A percentile compares a stretch with the other conserved stretches of the same genome.
Conservation (phyloP, 2,329 filamentous ascomycete species). For the Hypoxylon sp. region DNA sequence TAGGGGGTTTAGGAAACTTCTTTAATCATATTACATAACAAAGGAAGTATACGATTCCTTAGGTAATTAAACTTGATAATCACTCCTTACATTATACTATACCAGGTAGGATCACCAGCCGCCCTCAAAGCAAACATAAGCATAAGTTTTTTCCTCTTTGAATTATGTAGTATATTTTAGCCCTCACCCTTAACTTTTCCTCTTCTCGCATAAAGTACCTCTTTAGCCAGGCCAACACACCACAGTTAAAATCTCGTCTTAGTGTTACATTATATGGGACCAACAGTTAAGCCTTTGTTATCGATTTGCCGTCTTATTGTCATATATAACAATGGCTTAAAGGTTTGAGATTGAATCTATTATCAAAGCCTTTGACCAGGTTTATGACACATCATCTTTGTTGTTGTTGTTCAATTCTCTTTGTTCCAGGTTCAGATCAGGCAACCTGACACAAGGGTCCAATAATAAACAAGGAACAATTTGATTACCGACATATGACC, state of each 20-base stretch:
- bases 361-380: neutral
- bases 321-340: neutral
- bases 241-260: neutral
- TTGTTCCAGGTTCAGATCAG: neutral
- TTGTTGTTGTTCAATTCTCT: neutral
- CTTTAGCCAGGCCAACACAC: neutral
- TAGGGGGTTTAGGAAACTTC: neutral
- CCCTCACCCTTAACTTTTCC: neutral
- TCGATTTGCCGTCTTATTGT: neutral
- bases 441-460: neutral
- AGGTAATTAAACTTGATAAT: neutral
- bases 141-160: neutral
- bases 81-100: neutral
- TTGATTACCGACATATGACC: constrained; percentile 14
- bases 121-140: neutral
- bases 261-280: neutral
- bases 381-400: neutral
- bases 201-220: neutral
- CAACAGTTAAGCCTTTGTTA: neutral
- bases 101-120: neutral
- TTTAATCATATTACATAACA: neutral
- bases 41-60: neutral
- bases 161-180: neutral
- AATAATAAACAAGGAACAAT: neutral
- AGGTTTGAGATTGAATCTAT: neutral